Evolutionary conservation across 352 stramenopile genomes (phyloP).

Genomic region (Hyaloperonospora arabidopsidis): DNA sequence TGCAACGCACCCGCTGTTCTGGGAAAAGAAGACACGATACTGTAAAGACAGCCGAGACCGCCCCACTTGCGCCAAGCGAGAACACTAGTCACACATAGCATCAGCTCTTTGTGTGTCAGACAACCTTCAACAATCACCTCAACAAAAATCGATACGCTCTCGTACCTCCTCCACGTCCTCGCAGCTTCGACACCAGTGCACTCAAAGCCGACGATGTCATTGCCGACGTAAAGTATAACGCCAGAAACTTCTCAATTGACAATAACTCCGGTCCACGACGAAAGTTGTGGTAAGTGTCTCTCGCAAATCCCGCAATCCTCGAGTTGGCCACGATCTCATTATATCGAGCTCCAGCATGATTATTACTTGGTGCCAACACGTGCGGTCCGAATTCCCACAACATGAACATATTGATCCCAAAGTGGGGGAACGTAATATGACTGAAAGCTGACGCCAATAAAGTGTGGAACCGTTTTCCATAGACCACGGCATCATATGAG

Average conservation of each 20-base stretch:
- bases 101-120: neutral
- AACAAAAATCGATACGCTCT: neutral
- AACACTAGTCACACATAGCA: slow-evolving; percentile 39
- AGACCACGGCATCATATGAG: slow-evolving; percentile 65
- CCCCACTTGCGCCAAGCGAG: slow-evolving; percentile 72
- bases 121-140: neutral
- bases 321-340: slow-evolving; percentile 44
- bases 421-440: slow-evolving; percentile 75
- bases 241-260: slow-evolving; percentile 54
- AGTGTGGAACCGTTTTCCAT: slow-evolving; percentile 61
- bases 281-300: slow-evolving; percentile 25
- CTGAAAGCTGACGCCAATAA: slow-evolving; percentile 76
- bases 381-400: slow-evolving; percentile 77
- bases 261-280: slow-evolving; percentile 30
- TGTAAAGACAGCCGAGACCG: slow-evolving; percentile 74
- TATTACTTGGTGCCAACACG: slow-evolving; percentile 50
- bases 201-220: slow-evolving; percentile 64
- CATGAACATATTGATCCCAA: slow-evolving; percentile 87
- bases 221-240: slow-evolving; percentile 64
- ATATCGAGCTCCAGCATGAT: slow-evolving; percentile 38
- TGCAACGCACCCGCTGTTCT: slow-evolving; percentile 39
- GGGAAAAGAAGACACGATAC: slow-evolving; percentile 70
- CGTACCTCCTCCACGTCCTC: slow-evolving; percentile 45
- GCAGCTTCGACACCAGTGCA: slow-evolving; percentile 54
- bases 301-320: slow-evolving; percentile 34